phyloP scores from a whole-genome alignment of 2,329 filamentous ascomycete genomes.

The Gremmenia infestans region DNA sequence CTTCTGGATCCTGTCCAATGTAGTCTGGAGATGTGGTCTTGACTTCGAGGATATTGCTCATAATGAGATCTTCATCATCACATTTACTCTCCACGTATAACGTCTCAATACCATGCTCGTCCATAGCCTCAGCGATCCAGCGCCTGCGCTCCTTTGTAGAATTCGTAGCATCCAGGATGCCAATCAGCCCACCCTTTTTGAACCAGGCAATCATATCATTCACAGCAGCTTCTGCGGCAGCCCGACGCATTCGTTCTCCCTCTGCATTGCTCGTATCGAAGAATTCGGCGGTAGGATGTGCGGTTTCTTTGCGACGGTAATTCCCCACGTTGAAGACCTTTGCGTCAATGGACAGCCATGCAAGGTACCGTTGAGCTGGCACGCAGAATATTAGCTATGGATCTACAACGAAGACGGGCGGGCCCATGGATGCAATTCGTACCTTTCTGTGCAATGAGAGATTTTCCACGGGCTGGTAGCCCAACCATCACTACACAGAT shows the following conservation, averaged over 20 bases:
- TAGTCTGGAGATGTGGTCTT: constrained; percentile 98
- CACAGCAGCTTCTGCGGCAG: constrained; percentile 86
- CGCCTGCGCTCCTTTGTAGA: constrained; percentile 83
- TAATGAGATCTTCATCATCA: constrained; percentile 91
- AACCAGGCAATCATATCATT: constrained; percentile 96
- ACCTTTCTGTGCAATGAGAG: constrained; percentile 97
- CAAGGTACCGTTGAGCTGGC: constrained; percentile 83
- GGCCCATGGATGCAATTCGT: constrained; percentile 2
- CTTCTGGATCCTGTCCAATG: constrained; percentile 85
- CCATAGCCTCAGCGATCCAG: constrained; percentile 83
- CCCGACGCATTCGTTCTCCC: constrained; percentile 81
- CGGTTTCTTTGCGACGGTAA: constrained; percentile 85
- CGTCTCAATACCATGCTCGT: constrained; percentile 74
- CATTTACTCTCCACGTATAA: constrained; percentile 97
- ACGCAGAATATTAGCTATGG: constrained; percentile 7
- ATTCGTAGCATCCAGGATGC: constrained; percentile 94
- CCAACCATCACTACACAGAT: constrained; percentile 99
- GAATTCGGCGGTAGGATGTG: constrained; percentile 88
- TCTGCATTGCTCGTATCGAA: constrained; percentile 89
- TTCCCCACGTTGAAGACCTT: constrained; percentile 97
- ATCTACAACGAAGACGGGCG: constrained; percentile 3
- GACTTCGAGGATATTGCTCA: constrained; percentile 96
- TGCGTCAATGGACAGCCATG: constrained; percentile 91
- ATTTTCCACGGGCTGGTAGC: constrained; percentile 91
- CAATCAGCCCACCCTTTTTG: constrained; percentile 72